Conservation (phyloP, 2,329 filamentous ascomycete species). For the Ophiostoma populinum region DNA sequence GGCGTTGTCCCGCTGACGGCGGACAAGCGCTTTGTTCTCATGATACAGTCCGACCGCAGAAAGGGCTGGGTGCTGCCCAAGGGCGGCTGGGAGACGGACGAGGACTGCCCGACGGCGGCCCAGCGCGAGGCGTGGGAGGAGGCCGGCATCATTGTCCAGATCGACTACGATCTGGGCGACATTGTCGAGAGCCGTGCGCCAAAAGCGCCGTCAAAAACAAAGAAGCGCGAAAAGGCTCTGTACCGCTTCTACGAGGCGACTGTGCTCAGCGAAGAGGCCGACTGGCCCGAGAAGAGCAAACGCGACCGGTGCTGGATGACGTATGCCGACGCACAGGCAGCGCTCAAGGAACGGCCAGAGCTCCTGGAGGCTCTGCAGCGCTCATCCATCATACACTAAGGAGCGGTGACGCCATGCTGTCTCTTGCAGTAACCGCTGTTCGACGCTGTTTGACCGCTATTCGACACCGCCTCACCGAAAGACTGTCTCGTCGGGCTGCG, state of each 20-base stretch:
- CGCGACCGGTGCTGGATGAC: constrained; percentile 80
- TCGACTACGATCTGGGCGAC: constrained; percentile 70
- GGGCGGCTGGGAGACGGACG: constrained; percentile 93
- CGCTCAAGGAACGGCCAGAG: constrained; percentile 65
- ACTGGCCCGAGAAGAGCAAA: constrained; percentile 93
- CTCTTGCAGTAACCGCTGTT: background rate
- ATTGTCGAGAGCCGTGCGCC: constrained; percentile 73
- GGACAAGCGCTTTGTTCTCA: constrained; percentile 74
- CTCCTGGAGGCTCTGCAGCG: constrained; percentile 72
- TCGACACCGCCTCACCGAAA: too few relatives aligned
- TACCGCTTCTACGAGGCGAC: constrained; percentile 77
- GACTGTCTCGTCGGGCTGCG: too few relatives aligned
- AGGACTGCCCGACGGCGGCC: constrained; percentile 71
- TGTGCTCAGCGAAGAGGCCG: constrained; percentile 67
- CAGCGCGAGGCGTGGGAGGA: constrained; percentile 94
- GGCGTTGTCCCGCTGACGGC: constrained; percentile 78
- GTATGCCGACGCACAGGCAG: constrained; percentile 63
- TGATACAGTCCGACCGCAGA: constrained; percentile 83
- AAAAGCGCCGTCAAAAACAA: constrained; percentile 37
- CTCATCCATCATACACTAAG: constrained; percentile 44
- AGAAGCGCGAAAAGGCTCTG: constrained; percentile 41
- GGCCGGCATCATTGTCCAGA: constrained; percentile 73
- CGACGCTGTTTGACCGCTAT: background rate
- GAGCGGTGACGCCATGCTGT: background rate
- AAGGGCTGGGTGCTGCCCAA: constrained; percentile 95